Evolutionary conservation across 2,329 filamentous ascomycete species (phyloP), one percentile per base, ranked within the genome.

Genomic region (Macrophomina tecta): DNA sequence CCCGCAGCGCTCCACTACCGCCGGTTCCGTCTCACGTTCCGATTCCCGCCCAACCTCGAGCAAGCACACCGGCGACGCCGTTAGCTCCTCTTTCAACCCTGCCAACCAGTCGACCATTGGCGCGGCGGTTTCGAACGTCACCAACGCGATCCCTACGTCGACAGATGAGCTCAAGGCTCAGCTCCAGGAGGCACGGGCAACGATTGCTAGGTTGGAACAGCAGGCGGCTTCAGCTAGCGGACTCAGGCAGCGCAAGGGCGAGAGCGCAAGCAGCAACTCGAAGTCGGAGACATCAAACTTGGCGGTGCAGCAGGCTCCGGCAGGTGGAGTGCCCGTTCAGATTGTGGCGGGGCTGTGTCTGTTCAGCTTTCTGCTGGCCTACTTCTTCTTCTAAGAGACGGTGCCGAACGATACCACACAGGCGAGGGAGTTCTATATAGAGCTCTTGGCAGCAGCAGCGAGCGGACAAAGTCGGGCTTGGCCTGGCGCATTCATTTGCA

Each of bases 281-380:
- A 82, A 83, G 67, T 87, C 85, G 77, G 82, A 73, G 55, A 79
- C 76, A 73, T 58, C 82, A 78, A 79, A 82, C 82, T 69, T 84
- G 82, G 76, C 85, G 81, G 72, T 80, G 52, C 78, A 80, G 65
- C 79, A 86, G 78, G 77, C 89, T 80, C 71, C 82, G 49, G 78
- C 82, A 23, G 89, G 93, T 72, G 94, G 95, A 28, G 94, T 99
- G 3, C 90, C 95, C 0, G 88, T 99, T 60, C 90, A 94, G 78
- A 87, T 94, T 69, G 92, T 92, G 52, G 94, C 95, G 28, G 83
- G 88, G 28, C 83, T 99, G 51, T 97, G 94, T 77, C 83, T 99
- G 73, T 74, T 97, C 70, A 94, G 92, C 83, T 99, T 99, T 83
- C 81, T 99, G 76, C 86, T 98, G 73, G 95, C 93, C 65, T 99